Conservation (phyloP, 768 basidiomycete species). For the Naganishia onofrii region DNA sequence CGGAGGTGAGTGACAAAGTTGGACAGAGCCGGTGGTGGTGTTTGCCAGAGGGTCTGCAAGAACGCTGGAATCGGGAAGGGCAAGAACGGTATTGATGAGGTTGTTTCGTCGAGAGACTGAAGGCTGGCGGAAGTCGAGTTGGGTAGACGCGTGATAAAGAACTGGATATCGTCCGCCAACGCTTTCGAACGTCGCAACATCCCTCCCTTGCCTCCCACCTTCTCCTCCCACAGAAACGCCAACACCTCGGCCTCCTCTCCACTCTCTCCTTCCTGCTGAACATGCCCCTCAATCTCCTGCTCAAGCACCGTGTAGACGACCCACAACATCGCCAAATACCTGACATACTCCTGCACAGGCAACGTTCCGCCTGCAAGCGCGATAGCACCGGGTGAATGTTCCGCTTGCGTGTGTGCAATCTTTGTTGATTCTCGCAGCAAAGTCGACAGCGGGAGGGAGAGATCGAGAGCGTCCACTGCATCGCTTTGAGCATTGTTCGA, state of each 20-base stretch:
- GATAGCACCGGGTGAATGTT: conserved; percentile 61
- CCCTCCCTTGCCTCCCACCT: conserved; percentile 19
- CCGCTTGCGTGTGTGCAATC: conserved; percentile 61
- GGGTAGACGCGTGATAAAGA: conserved; percentile 54
- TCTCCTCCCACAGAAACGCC: conserved; percentile 19
- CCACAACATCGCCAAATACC: conserved; percentile 74
- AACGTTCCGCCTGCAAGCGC: conserved; percentile 63
- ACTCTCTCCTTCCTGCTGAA: neutral
- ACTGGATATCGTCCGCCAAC: conserved; percentile 67
- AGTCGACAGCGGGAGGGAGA: conserved; percentile 49
- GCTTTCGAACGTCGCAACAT: conserved; percentile 56
- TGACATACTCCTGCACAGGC: conserved; percentile 64
- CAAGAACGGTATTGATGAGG: conserved; percentile 32
- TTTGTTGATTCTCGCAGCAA: conserved; percentile 56
- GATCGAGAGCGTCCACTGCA: conserved; percentile 38
- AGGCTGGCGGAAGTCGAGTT: neutral
- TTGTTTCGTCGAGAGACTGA: neutral
- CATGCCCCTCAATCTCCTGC: conserved; percentile 20
- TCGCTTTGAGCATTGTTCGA: neutral
- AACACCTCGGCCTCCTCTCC: conserved; percentile 23
- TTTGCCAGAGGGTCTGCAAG: conserved; percentile 56
- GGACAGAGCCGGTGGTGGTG: conserved; percentile 58
- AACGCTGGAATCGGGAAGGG: conserved; percentile 54
- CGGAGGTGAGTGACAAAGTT: conserved; percentile 62
- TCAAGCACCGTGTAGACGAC: conserved; percentile 60